Percentiles rank a stretch among this genome's conserved stretches.
phyloP scores from a whole-genome alignment of 768 basidiomycete species.

The Suillus luteus region DNA sequence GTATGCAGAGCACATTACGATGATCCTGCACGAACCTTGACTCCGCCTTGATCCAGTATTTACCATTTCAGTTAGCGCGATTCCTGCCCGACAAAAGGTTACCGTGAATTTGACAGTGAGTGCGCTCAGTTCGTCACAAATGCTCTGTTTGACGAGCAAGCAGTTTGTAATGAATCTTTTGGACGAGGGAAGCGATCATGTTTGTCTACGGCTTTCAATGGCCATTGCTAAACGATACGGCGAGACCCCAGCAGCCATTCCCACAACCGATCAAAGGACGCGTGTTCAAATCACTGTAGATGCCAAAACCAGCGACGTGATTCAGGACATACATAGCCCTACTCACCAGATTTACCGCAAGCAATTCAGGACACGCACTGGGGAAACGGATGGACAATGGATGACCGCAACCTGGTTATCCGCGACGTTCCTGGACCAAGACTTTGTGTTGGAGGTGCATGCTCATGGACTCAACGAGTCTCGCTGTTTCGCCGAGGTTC shows the following conservation, averaged over 20 bases:
- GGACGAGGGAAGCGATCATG: conserved; percentile 49
- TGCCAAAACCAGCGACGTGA: conserved; percentile 51
- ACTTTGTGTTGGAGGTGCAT: conserved; percentile 53
- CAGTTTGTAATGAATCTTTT: conserved; percentile 57
- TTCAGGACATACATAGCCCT: conserved; percentile 44
- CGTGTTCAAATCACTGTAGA: conserved; percentile 44
- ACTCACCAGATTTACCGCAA: conserved; percentile 43
- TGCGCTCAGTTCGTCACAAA: conserved; percentile 3
- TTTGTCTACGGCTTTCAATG: conserved; percentile 57
- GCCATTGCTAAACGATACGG: conserved; percentile 56
- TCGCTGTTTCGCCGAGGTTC: conserved; percentile 55
- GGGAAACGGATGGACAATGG: conserved; percentile 40
- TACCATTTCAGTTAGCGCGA: conserved; percentile 57
- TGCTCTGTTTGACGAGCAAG: not conserved
- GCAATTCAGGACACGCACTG: conserved; percentile 37
- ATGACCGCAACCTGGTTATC: conserved; percentile 44
- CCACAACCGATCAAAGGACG: conserved; percentile 32
- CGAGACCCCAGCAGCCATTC: conserved; percentile 39
- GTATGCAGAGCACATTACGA: conserved; percentile 32
- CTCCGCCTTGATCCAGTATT: conserved; percentile 42
- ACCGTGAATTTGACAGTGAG: conserved; percentile 46
- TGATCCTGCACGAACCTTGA: not conserved
- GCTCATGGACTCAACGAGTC: conserved; percentile 53
- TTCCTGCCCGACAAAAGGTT: conserved; percentile 45
- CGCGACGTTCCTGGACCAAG: conserved; percentile 41